Conservation (phyloP, 257 asterid genomes). For the Nicotiana noctiflora region DNA sequence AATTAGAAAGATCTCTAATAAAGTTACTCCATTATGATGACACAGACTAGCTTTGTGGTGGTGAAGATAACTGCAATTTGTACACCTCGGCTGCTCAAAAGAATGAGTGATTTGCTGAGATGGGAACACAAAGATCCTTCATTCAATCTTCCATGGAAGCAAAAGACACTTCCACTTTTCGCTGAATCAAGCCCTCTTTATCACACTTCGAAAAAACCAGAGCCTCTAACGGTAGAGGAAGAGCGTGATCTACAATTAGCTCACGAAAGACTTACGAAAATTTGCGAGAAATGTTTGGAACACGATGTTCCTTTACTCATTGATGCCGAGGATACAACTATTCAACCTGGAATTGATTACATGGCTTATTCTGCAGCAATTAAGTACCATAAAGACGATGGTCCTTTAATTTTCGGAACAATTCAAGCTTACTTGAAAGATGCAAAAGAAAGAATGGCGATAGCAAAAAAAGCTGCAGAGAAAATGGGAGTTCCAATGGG, state of each 20-base stretch:
- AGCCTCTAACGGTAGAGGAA: constrained; percentile 43
- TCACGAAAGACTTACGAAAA: constrained; percentile 32
- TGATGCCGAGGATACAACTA: constrained; percentile 74
- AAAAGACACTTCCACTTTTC: constrained; percentile 43
- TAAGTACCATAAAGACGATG: constrained; percentile 25
- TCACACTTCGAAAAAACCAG: constrained; percentile 51
- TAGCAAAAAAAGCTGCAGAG: constrained; percentile 52
- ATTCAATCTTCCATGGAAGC: constrained; percentile 75
- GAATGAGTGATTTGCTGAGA: constrained; percentile 73
- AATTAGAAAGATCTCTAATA: neutral
- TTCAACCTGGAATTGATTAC: constrained; percentile 88
- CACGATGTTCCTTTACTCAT: constrained; percentile 46
- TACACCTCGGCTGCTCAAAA: constrained; percentile 40
- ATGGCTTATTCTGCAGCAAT: constrained; percentile 56
- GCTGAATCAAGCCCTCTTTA: constrained; percentile 62
- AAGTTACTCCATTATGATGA: neutral
- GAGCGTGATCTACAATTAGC: constrained; percentile 45
- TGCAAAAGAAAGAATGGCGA: constrained; percentile 45
- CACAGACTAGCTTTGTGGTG: constrained; percentile 75
- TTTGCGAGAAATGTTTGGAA: constrained; percentile 39
- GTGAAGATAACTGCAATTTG: constrained; percentile 85
- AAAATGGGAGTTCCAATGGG: constrained; percentile 51
- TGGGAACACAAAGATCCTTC: constrained; percentile 58
- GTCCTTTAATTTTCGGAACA: constrained; percentile 63
- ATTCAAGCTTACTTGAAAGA: constrained; percentile 73